phyloP scores from a whole-genome alignment of 495 filamentous ascomycete genomes.

The Xylaria cubensis region DNA sequence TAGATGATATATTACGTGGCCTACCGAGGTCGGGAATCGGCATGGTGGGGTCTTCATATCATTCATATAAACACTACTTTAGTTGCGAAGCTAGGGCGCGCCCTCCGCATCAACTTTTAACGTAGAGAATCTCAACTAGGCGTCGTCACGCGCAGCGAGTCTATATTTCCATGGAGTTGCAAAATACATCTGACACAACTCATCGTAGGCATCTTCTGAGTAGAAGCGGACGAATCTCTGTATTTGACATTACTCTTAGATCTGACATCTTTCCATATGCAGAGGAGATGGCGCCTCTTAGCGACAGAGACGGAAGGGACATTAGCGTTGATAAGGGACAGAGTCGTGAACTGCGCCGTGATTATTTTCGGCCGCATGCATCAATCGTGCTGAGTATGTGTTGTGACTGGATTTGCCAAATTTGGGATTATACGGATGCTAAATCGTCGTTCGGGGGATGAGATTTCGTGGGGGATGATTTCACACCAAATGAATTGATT shows the following conservation, averaged over 20 bases:
- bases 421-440: background rate
- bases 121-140: background rate
- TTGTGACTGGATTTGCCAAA: background rate
- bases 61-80: background rate
- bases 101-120: background rate
- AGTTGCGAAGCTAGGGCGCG: constrained; percentile 1
- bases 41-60: background rate
- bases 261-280: background rate
- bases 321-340: background rate
- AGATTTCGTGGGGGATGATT: background rate
- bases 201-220: background rate
- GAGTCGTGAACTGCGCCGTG: background rate
- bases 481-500: background rate
- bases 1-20: background rate
- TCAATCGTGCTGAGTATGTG: background rate
- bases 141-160: background rate
- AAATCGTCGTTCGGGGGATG: background rate
- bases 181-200: background rate
- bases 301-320: background rate
- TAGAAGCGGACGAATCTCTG: background rate
- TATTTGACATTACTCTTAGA: background rate
- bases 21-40: background rate
- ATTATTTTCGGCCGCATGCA: background rate
- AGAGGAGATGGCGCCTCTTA: background rate
- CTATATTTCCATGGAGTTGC: background rate